Base-by-base conservation (phyloP, 495 filamentous ascomycete species). In the Aspergillus heteromorphus region DNA sequence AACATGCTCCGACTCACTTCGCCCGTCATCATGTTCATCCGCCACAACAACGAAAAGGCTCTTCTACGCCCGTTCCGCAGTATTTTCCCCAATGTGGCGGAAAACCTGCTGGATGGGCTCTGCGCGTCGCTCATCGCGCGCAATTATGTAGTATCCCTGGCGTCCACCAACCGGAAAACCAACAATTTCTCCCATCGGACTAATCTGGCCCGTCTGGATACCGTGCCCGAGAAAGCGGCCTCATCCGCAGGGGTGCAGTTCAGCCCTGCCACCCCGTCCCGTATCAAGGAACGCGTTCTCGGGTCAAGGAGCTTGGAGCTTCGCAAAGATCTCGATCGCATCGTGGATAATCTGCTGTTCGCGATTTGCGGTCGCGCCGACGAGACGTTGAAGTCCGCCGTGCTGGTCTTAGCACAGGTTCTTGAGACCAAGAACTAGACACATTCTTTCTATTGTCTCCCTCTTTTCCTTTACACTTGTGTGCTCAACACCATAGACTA, bases 51-150 rank as follows among this genome's bases (percentile, higher is more conserved):
- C 21, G 73, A 77, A 55, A 69, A 68, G 51, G 57, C 61, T 11
- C 58, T 74, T 2, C 31, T 70, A 2, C 68, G 67, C 2, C 75
- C 78, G 6, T 80, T 87, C 56, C 73, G 76, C 20, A 76, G 73
- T 16, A 81, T 86, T 19, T 87, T 87, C 50, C 79, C 81, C 0
- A 52, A 72, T 7, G 78, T 75, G 19, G 69, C 79, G 5, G 76
- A 83, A 48, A 76, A 74, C 50, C 64, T 83, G 4, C 78, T 83
- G 25, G 80, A 85, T 43, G 75, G 81, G 5, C 74, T 87, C n/a
- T 87, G 85, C 53, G 83, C 83, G 1, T 78, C 83, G 36, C 58
- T 87, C 18, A 72, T 87, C 17, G 83, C 80, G 0, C 81, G 80
- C 51, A 86, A 86, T 57, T 85, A 85, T 62, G 64, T 86, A 23